Evolutionary conservation across 2,329 filamentous ascomycete species (phyloP), one percentile per base, ranked within the genome.

Genomic region (Tympanopsis confertula): DNA sequence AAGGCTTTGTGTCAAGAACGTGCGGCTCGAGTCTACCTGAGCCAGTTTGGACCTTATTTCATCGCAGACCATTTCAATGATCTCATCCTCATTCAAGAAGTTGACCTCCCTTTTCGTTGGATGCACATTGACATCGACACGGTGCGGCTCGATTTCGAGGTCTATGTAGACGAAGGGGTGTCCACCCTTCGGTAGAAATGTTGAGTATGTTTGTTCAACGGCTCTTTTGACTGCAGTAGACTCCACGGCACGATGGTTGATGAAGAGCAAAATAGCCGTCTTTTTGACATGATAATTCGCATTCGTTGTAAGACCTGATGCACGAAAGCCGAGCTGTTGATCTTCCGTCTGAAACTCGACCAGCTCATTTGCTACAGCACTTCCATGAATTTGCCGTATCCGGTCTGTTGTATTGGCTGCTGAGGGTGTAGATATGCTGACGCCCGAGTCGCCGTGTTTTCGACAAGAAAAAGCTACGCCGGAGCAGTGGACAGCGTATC

Each of bases 31-130:
- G 55, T 98, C 91, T 5, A 96, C 88, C 36, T 82, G 80, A 10
- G 86, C 82, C 3, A 98, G 70, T 46, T 82, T 82, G 5, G 74
- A 69, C 38, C 84, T 74, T 17, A 98, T 82, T 38, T 84, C 74
- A 42, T 80, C 75, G 60, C 88, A 95, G 4, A 98, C 78, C 13
- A 75, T 72, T 45, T 91, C 84, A 35, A 91, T 82, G 35, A 98
- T 94, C 48, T 98, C 91, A 45, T 98, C 91, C 55, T 98, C 91
- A 43, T 96, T 94, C 17, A 98, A 68, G 49, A 98, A 96, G 51
- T 96, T 91, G 15, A 98, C 91, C 54, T 98, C 89, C 37, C 86
- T 73, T 57, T 98, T 98, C 0, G 91, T 98, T 0, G 91, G 91
- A 56, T 98, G 91, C 1, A 98, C 83, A 48, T 98, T 98, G 52